These are phyloP conservation scores for Neofusicoccum umdonicola DNA, from an alignment of 2,329 filamentous ascomycete genomes.

Conservation along the genomic window DNA sequence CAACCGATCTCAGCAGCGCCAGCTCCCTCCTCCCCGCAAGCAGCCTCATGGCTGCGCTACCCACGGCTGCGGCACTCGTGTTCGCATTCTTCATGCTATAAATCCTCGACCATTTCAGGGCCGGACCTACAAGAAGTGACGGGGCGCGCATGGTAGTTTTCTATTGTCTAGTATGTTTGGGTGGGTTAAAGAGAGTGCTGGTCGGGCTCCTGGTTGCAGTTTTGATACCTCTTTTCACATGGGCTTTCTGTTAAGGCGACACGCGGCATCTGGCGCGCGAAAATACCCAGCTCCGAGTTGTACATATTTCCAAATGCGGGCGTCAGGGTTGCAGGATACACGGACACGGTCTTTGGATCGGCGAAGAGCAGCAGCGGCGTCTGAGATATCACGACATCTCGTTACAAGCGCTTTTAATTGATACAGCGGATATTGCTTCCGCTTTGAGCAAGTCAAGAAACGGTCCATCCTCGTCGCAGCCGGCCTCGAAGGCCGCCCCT, in stretches of 20 bases:
- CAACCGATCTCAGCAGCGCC: conserved; percentile 26
- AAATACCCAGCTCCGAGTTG: conserved; percentile 12
- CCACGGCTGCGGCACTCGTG: neutral
- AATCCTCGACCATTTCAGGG: neutral
- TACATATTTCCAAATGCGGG: neutral
- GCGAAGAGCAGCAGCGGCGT: neutral
- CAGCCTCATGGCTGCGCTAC: neutral
- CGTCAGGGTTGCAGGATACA: conserved; percentile 12
- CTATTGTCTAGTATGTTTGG: neutral
- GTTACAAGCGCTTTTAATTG: neutral
- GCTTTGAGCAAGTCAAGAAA: neutral
- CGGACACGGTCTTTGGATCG: neutral
- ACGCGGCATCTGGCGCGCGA: neutral
- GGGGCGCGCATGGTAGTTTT: neutral
- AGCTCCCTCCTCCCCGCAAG: neutral
- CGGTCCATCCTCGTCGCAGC: neutral
- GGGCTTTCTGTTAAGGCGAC: neutral
- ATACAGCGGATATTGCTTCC: neutral
- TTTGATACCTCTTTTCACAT: conserved; percentile 13
- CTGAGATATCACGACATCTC: conserved; percentile 6
- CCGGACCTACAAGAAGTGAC: neutral
- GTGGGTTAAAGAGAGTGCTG: neutral
- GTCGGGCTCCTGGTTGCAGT: neutral
- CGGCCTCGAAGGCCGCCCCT: neutral
- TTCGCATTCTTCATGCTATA: conserved; percentile 14